phyloP scores from a whole-genome alignment of 176 grass and related monocot species.

The Carex kokanica region DNA sequence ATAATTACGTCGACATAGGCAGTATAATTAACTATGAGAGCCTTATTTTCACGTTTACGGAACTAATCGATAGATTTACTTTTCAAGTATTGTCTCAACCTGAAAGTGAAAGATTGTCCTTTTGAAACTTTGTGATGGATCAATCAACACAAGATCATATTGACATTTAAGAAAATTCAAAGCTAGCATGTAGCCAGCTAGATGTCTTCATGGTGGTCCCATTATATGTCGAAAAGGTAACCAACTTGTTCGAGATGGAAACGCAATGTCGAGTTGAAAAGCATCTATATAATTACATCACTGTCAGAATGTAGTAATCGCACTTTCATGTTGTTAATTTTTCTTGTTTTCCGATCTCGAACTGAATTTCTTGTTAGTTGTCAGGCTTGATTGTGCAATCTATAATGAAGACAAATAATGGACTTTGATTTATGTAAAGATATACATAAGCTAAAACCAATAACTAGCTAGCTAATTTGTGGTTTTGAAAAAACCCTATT shows the following conservation, averaged over 20 bases:
- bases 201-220: conserved; percentile 18
- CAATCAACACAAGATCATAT: conserved; percentile 23
- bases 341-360: not conserved
- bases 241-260: not conserved
- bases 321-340: not conserved
- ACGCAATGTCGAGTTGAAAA: conserved; percentile 12
- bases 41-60: conserved; percentile 22
- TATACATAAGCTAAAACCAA: not conserved
- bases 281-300: not conserved
- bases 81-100: conserved; percentile 12
- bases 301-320: not conserved
- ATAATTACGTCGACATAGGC: not conserved
- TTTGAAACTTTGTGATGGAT: conserved; percentile 20
- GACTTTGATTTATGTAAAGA: not conserved
- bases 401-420: not conserved
- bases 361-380: not conserved
- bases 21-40: not conserved
- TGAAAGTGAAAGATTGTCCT: conserved; percentile 28
- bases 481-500: not conserved
- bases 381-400: not conserved
- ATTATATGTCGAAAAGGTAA: conserved; percentile 3
- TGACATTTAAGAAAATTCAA: conserved; percentile 31
- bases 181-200: conserved; percentile 25
- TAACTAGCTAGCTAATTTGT: not conserved
- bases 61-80: conserved; percentile 13